Base-by-base conservation (phyloP, 2,329 filamentous ascomycete species). In the Penicillium sp. region DNA sequence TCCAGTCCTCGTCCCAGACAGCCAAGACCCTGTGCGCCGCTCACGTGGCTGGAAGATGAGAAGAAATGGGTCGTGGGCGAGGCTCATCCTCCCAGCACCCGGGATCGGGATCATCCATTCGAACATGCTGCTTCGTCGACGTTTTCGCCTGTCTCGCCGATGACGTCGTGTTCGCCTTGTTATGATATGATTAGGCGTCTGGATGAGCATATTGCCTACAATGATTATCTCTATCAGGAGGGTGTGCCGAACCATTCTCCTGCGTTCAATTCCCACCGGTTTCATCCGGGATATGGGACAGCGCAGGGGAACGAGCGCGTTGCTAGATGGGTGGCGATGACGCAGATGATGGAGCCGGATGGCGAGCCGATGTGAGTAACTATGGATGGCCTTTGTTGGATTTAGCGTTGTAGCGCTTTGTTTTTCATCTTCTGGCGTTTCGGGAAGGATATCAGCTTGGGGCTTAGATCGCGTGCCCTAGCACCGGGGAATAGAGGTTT, bases 11-110 rank as follows among this genome's bases (percentile, higher is more conserved):
- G n/a, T n/a, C 28, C 18, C 6, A 41, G 31, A 37, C 52, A 47
- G 33, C n/a, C 49, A 36, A 51, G 35, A 8, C 53, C 46, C 19
- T 52, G 40, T 29, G 31, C 33, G 11, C 50, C 54, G 2, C 59
- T 69, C 11, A 50, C 64, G 14, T 70, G 67, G 67, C 41, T 63
- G 1, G 66, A 69, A 11, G 52, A 58, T 6, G 59, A 64, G 44
- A 56, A 59, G 33, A 52, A 62, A 29, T 69, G 67, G 67, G 51
- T 63, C n/a, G 34, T 61, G 22, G 47, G 29, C n/a, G 29, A 40
- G 14, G 40, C 12, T 19, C 28, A 46, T 16, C 6, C 16, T 10
- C 13, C 29, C 18, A 10, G 13, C 7, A 22, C 39, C 27, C 13
- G 28, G 10, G 29, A 42, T 9, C 13, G 28, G 10, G 29, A 42